These are phyloP conservation scores for Neurospora pannonica DNA, from an alignment of 495 filamentous ascomycete genomes.

Conservation along the genomic window DNA sequence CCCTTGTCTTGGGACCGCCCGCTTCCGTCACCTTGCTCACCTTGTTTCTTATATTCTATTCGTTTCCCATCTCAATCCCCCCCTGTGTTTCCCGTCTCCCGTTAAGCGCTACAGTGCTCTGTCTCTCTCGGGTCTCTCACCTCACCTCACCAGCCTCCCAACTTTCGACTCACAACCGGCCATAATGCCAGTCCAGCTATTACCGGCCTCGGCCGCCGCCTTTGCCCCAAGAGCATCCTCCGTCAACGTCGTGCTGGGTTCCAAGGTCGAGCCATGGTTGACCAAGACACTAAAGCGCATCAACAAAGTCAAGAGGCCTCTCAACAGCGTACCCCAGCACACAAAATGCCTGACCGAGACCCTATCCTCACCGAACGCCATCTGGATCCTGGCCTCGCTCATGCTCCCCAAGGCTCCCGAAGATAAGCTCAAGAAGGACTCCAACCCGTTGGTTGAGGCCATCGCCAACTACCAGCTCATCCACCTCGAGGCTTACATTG, in stretches of 20 bases:
- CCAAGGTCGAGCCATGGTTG: conserved; percentile 95
- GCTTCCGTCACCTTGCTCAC: conserved; percentile 40
- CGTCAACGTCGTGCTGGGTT: conserved; percentile 90
- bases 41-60: conserved; percentile 43
- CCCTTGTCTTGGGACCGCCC: conserved; percentile 49
- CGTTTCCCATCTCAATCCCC: conserved; percentile 34
- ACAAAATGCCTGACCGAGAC: conserved; percentile 95
- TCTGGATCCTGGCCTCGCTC: conserved; percentile 91
- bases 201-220: conserved; percentile 91
- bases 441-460: conserved; percentile 81
- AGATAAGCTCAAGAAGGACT: conserved; percentile 72
- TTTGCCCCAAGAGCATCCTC: conserved; percentile 86
- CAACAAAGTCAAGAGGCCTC: conserved; percentile 91
- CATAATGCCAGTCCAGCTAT: conserved; percentile 82
- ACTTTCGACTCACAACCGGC: conserved; percentile 13
- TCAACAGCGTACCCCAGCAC: conserved; percentile 97
- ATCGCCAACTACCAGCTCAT: conserved; percentile 91
- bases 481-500: conserved; percentile 94
- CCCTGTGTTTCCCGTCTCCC: conserved; percentile 21
- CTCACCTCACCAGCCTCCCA: conserved; percentile 10
- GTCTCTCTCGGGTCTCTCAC: conserved; percentile 26
- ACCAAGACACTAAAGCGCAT: conserved; percentile 94
- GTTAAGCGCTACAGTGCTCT: conserved; percentile 42
- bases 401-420: conserved; percentile 91
- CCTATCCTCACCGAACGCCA: conserved; percentile 79